phyloP scores from a whole-genome alignment of 2,329 filamentous ascomycete genomes.

The Microsporum audouinii region DNA sequence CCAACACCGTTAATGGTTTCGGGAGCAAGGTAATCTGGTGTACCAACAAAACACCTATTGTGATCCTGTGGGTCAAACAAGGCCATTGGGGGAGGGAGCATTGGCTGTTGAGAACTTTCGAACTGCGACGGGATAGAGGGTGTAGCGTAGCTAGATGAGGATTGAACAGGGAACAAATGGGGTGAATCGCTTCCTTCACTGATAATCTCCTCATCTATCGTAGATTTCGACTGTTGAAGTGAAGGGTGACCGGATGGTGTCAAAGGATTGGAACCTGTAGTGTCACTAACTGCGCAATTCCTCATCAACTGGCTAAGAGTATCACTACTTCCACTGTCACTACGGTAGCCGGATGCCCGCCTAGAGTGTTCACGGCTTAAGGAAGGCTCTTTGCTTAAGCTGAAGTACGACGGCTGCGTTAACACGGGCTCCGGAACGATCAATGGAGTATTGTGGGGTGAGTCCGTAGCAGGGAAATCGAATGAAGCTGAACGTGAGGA shows the following conservation, averaged over 20 bases:
- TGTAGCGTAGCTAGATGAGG: conserved; percentile 40
- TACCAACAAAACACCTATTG: conserved; percentile 86
- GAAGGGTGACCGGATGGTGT: conserved; percentile 16
- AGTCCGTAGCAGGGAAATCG: conserved; percentile 69
- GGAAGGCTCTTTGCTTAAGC: conserved; percentile 34
- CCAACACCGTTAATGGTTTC: conserved; percentile 93
- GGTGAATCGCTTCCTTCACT: conserved; percentile 64
- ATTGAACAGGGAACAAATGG: conserved; percentile 59
- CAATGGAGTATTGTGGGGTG: conserved; percentile 71
- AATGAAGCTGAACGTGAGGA: conserved; percentile 92
- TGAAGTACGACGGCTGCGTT: conserved; percentile 88
- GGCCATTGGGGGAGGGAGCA: conserved; percentile 86
- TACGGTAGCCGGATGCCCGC: conserved; percentile 69
- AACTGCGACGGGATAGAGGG: conserved; percentile 21
- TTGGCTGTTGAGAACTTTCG: conserved; percentile 45
- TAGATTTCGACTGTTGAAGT: conserved; percentile 3
- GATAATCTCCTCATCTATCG: conserved; percentile 61
- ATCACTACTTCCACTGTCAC: conserved; percentile 87
- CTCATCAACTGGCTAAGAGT: conserved; percentile 71
- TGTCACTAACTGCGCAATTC: conserved; percentile 61
- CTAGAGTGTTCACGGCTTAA: conserved; percentile 50
- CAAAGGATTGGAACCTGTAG: conserved; percentile 16
- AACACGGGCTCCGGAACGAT: conserved; percentile 66
- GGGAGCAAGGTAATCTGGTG: conserved; percentile 89
- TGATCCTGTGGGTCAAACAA: conserved; percentile 92